phyloP scores from a whole-genome alignment of 305 asterid species.

The Plantago coronopus region DNA sequence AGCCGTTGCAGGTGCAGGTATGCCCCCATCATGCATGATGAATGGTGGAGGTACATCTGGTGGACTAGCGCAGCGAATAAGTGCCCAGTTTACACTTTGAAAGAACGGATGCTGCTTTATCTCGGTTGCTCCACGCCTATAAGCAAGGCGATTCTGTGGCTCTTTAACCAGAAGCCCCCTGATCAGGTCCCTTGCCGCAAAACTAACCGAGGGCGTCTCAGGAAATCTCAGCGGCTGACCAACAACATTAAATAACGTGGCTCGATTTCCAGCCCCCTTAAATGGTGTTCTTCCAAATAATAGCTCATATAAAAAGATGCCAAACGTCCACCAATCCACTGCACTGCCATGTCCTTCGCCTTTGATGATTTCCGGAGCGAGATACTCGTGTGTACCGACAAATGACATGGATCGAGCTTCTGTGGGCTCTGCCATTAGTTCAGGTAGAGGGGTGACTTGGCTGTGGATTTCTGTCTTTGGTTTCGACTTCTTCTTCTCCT shows the following conservation, averaged over 20 bases:
- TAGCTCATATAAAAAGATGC: slow-evolving; percentile 43
- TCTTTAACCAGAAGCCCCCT: slow-evolving; percentile 48
- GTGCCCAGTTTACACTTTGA: slow-evolving; percentile 50
- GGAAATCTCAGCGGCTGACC: slow-evolving; percentile 49
- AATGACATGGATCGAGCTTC: slow-evolving; percentile 50
- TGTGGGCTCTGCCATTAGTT: slow-evolving; percentile 48
- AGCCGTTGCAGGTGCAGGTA: slow-evolving; percentile 17
- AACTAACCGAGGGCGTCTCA: slow-evolving; percentile 42
- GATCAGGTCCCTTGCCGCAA: slow-evolving; percentile 42
- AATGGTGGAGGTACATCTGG: slow-evolving; percentile 47
- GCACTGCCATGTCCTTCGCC: slow-evolving; percentile 56
- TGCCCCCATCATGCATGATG: slow-evolving; percentile 19
- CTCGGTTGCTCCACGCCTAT: slow-evolving; percentile 50
- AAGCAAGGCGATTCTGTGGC: slow-evolving; percentile 44
- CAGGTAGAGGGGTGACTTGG: slow-evolving; percentile 42
- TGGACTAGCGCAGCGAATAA: slow-evolving; percentile 47
- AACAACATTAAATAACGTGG: slow-evolving; percentile 42
- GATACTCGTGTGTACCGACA: slow-evolving; percentile 51
- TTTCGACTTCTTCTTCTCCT: slow-evolving; percentile 27
- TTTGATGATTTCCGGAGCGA: slow-evolving; percentile 50
- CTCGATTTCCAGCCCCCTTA: slow-evolving; percentile 44
- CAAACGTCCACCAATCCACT: slow-evolving; percentile 56
- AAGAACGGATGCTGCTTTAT: slow-evolving; percentile 52
- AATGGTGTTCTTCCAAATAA: slow-evolving; percentile 47
- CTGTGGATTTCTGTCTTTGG: slow-evolving; percentile 30